Percentiles rank a stretch among this genome's conserved stretches.
Evolutionary conservation across 768 basidiomycete species (phyloP).

Genomic region (Suillus variegatus): DNA sequence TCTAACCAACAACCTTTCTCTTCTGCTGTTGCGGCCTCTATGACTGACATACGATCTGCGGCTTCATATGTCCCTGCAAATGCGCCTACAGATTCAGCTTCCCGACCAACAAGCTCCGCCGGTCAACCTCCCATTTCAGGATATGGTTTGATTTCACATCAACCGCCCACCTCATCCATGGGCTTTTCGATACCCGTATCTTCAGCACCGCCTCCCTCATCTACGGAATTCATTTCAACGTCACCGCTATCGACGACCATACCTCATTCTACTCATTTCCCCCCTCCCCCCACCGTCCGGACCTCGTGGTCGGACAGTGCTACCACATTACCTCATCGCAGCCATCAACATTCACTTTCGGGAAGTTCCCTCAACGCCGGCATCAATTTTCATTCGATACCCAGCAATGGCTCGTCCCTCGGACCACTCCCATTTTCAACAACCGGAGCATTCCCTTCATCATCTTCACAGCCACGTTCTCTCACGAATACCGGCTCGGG

Average conservation of each 20-base stretch:
- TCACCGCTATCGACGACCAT: constrained; percentile 23
- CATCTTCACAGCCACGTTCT: constrained; percentile 28
- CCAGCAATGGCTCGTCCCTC: constrained; percentile 30
- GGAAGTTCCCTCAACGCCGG: constrained; percentile 27
- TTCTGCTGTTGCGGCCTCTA: constrained; percentile 23
- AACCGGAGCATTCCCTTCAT: constrained; percentile 30
- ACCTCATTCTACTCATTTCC: constrained; percentile 25
- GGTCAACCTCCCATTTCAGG: constrained; percentile 23
- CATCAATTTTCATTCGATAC: constrained; percentile 34
- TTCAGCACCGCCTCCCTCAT: constrained; percentile 18
- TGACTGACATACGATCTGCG: constrained; percentile 24
- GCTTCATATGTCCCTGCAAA: constrained; percentile 29
- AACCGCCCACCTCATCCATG: constrained; percentile 16
- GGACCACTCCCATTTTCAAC: constrained; percentile 31
- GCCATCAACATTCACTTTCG: constrained; percentile 35
- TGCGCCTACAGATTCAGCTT: constrained; percentile 28
- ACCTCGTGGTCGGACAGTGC: constrained; percentile 33
- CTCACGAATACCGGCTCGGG: constrained; percentile 22
- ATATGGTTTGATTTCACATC: constrained; percentile 26
- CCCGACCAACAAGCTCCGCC: constrained; percentile 36
- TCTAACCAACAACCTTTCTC: constrained; percentile 26
- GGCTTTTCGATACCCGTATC: constrained; percentile 22
- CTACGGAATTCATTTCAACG: constrained; percentile 25
- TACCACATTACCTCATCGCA: constrained; percentile 26
- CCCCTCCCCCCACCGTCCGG: constrained; percentile 24